These are phyloP conservation scores for Dryadomyces quercus-mongolicae DNA, from an alignment of 2,329 filamentous ascomycete species.

Conservation along the genomic window DNA sequence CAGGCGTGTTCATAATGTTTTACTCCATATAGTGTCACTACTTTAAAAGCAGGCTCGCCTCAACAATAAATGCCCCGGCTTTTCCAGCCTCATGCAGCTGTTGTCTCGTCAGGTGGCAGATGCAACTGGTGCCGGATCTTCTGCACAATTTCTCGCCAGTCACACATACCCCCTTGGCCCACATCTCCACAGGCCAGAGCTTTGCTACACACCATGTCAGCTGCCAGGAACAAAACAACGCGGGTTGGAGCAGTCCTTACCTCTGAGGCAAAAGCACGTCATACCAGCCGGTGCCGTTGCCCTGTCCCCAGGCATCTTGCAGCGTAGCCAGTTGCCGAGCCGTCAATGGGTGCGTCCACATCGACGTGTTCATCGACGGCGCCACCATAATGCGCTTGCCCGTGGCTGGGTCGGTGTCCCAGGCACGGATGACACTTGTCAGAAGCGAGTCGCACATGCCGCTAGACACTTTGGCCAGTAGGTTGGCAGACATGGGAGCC, in stretches of 20 bases:
- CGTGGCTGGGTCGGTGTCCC: conserved; percentile 59
- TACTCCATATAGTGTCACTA: no score
- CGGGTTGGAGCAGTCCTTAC: neutral
- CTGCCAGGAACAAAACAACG: neutral
- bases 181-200: conserved; percentile 73
- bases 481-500: conserved; percentile 73
- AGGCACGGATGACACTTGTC: conserved; percentile 65
- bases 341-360: conserved; percentile 83
- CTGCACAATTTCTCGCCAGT: conserved; percentile 64
- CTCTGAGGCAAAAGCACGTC: conserved; percentile 61
- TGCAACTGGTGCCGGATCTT: conserved; percentile 43
- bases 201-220: conserved; percentile 33
- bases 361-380: conserved; percentile 69
- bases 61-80: no score
- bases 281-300: conserved; percentile 33
- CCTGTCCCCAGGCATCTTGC: conserved; percentile 58
- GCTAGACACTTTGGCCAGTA: conserved; percentile 68
- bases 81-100: no score
- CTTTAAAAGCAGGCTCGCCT: no score
- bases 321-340: conserved; percentile 56
- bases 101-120: neutral
- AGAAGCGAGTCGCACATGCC: conserved; percentile 71
- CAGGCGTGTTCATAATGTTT: no score
- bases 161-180: conserved; percentile 71
- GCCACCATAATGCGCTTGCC: conserved; percentile 64